Percentiles rank a stretch among this genome's conserved stretches.
Evolutionary conservation across 305 asterid genomes (phyloP).

Genomic region (Fraxinus angustifolia): DNA sequence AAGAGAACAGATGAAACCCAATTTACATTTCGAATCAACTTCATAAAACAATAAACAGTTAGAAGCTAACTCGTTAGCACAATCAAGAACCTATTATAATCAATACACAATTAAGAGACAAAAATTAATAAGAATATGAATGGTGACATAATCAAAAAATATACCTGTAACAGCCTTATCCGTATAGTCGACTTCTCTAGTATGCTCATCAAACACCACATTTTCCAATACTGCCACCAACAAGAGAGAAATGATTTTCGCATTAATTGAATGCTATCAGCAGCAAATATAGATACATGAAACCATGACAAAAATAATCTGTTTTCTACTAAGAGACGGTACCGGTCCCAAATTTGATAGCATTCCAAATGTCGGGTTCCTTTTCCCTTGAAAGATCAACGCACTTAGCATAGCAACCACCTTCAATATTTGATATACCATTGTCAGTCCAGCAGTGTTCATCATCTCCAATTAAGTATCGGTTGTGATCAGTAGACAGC

Average conservation of each 20-base stretch:
- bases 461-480: conserved; percentile 95
- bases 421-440: conserved; percentile 93
- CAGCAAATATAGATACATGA: not conserved
- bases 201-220: conserved; percentile 89
- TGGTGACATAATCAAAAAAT: not conserved
- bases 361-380: conserved; percentile 99
- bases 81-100: not conserved
- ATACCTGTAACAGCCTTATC: conserved; percentile 97
- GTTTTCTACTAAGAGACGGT: conserved; percentile 10
- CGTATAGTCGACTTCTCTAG: conserved; percentile 77
- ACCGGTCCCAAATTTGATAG: conserved; percentile 98
- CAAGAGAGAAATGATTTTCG: not conserved
- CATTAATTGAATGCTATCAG: not conserved
- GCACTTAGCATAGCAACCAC: conserved; percentile 98
- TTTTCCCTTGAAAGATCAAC: conserved; percentile 32
- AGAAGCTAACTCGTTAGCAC: not conserved
- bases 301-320: not conserved
- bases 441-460: conserved; percentile 97
- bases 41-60: not conserved
- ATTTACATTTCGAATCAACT: not conserved
- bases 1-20: not conserved
- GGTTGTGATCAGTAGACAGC: conserved; percentile 84
- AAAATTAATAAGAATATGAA: not conserved
- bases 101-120: not conserved
- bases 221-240: conserved; percentile 73